These are phyloP conservation scores for Teunomyces tritomae DNA, from an alignment of 805 yeast species.

Conservation along the genomic window DNA sequence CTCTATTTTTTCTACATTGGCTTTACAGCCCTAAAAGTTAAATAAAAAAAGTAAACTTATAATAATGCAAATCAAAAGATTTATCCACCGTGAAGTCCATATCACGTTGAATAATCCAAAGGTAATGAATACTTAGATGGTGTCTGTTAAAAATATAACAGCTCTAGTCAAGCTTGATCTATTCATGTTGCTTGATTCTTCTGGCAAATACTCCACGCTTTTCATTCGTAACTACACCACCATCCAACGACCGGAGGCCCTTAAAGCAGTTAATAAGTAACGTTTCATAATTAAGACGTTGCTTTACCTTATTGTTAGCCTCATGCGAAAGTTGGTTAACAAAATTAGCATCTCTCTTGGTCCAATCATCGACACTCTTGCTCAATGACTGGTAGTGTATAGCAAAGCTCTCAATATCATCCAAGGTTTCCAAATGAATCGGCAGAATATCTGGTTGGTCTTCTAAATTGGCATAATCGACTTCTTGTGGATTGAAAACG, in stretches of 20 bases:
- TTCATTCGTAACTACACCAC: constrained; percentile 21
- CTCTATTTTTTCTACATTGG: too few species aligned
- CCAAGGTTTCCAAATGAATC: constrained; percentile 44
- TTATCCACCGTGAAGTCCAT: too few species aligned
- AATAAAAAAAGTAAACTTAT: too few species aligned
- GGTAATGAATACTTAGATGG: too few species aligned
- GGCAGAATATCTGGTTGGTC: constrained; percentile 24
- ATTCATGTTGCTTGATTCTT: constrained; percentile 1
- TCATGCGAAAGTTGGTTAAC: constrained; percentile 20
- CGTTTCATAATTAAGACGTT: constrained; percentile 33
- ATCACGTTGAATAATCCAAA: too few species aligned
- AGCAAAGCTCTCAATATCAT: constrained; percentile 52
- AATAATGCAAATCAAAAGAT: too few species aligned
- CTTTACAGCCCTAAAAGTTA: too few species aligned
- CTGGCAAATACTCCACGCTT: constrained; percentile 6
- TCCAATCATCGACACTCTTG: constrained; percentile 40
- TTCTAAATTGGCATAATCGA: constrained; percentile 17
- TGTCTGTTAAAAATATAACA: too few species aligned
- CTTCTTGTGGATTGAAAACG: constrained; percentile 48
- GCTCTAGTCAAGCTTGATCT: too few species aligned
- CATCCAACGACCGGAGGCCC: constrained; percentile 36
- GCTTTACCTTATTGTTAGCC: constrained; percentile 17
- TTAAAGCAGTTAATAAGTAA: constrained; percentile 33
- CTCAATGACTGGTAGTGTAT: constrained; percentile 44
- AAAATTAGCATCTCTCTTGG: constrained; percentile 32